Percentiles rank a stretch among this genome's conserved stretches.
Evolutionary conservation across 1,284 basidiomycete genomes (phyloP).

Genomic region (Fomitopsis palustris): DNA sequence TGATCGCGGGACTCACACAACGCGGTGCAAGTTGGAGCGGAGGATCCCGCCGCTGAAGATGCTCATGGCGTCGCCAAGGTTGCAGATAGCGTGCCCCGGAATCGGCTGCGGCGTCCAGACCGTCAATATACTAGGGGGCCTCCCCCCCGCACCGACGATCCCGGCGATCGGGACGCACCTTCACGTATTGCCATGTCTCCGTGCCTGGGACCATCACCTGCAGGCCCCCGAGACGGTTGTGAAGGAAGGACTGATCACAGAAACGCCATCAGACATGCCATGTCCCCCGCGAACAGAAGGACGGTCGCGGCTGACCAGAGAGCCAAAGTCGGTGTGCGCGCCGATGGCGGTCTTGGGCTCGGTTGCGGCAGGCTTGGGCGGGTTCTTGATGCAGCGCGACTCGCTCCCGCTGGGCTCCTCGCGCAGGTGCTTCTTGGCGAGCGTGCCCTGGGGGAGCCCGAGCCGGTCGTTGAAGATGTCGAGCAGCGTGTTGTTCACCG

Average conservation of each 20-base stretch:
- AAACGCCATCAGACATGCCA: not conserved
- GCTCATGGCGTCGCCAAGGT: conserved; percentile 39
- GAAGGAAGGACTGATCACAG: conserved; percentile 50
- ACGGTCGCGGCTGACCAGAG: conserved; percentile 17
- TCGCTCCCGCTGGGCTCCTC: conserved; percentile 35
- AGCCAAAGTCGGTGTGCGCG: conserved; percentile 38
- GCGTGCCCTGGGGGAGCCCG: conserved; percentile 22
- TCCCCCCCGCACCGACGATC: not conserved
- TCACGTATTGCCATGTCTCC: conserved; percentile 68
- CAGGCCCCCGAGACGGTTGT: conserved; percentile 69
- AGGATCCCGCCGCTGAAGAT: conserved; percentile 41
- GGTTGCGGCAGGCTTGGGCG: conserved; percentile 18
- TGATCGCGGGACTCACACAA: conserved; percentile 24
- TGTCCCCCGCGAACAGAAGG: not conserved
- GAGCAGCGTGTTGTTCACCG: conserved; percentile 32
- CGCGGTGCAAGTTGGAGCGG: conserved; percentile 35
- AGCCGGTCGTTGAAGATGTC: conserved; percentile 27
- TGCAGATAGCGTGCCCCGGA: conserved; percentile 35
- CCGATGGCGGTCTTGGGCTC: conserved; percentile 28
- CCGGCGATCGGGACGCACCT: conserved; percentile 33
- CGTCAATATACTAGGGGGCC: not conserved
- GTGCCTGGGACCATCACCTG: conserved; percentile 65
- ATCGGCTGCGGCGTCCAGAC: conserved; percentile 25
- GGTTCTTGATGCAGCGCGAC: conserved; percentile 35
- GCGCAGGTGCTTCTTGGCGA: conserved; percentile 27